These are phyloP conservation scores for Aspergillus glaucus DNA, from an alignment of 2,329 filamentous ascomycete genomes.

Conservation along the genomic window DNA sequence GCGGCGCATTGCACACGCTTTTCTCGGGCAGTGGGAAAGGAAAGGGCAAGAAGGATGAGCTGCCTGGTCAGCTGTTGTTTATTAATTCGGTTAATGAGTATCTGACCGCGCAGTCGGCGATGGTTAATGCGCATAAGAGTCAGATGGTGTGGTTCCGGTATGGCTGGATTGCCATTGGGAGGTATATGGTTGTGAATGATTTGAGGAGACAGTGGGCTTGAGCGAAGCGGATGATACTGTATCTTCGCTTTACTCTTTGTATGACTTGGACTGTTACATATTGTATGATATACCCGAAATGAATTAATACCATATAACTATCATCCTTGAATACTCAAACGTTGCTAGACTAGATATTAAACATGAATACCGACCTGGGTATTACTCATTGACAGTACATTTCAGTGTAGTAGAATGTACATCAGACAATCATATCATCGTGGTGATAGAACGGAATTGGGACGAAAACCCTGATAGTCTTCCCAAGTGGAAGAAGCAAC, in stretches of 20 bases:
- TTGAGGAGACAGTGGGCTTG: conserved; percentile 55
- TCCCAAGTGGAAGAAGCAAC: no score
- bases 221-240: not conserved
- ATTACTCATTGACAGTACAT: no score
- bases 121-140: conserved; percentile 83
- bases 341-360: no score
- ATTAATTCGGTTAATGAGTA: conserved; percentile 61
- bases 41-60: conserved; percentile 36
- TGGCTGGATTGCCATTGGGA: conserved; percentile 83
- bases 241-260: not conserved
- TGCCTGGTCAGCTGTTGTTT: conserved; percentile 59
- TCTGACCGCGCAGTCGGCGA: conserved; percentile 69
- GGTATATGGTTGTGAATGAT: conserved; percentile 96
- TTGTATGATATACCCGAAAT: not conserved
- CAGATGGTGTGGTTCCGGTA: conserved; percentile 99
- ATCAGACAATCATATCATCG: no score
- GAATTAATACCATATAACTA: not conserved
- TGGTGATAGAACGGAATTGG: no score
- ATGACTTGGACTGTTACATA: not conserved
- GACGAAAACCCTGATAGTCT: no score
- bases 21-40: conserved; percentile 15
- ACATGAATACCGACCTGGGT: no score
- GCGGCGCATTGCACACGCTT: conserved; percentile 40
- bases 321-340: not conserved
- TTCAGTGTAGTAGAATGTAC: no score